These are phyloP conservation scores for Fennellomyces sp. DNA, from an alignment of 371 early-diverging fungal species.

Conservation along the genomic window DNA sequence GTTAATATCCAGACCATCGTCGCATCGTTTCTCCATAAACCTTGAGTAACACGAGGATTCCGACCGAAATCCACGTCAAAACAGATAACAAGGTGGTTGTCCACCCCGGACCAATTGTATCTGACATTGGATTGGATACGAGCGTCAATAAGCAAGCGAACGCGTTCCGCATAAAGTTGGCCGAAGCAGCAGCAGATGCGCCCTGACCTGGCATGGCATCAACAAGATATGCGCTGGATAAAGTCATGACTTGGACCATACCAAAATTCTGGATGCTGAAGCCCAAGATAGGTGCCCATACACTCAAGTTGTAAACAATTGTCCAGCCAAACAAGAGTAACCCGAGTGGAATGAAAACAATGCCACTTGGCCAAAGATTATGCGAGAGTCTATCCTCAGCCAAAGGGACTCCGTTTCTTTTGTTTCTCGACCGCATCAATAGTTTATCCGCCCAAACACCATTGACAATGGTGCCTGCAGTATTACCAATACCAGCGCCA, in stretches of 20 bases:
- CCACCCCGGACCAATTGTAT: constrained; percentile 21
- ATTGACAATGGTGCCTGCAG: constrained; percentile 30
- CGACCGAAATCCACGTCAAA: constrained; percentile 6
- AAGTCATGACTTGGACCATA: constrained; percentile 38
- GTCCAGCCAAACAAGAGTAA: constrained; percentile 49
- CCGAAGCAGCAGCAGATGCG: constrained; percentile 38
- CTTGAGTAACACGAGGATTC: constrained; percentile 12
- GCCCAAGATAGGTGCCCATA: constrained; percentile 39
- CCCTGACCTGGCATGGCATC: constrained; percentile 45
- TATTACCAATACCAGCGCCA: constrained; percentile 45
- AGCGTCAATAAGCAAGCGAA: constrained; percentile 34
- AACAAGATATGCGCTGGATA: constrained; percentile 37
- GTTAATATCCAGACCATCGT: constrained; percentile 18
- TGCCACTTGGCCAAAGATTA: constrained; percentile 30
- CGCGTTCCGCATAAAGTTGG: constrained; percentile 35
- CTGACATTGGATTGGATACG: constrained; percentile 15
- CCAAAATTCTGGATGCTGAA: constrained; percentile 49
- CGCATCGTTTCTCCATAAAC: constrained; percentile 17
- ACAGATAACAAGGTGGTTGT: constrained; percentile 12
- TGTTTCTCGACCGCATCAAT: constrained; percentile 16
- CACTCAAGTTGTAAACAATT: constrained; percentile 28
- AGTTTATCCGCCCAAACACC: constrained; percentile 21
- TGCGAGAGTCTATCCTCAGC: constrained; percentile 26
- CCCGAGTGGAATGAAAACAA: constrained; percentile 41
- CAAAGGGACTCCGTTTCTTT: constrained; percentile 13